phyloP scores from a whole-genome alignment of 768 basidiomycete species.

The Calvatia gigantea region DNA sequence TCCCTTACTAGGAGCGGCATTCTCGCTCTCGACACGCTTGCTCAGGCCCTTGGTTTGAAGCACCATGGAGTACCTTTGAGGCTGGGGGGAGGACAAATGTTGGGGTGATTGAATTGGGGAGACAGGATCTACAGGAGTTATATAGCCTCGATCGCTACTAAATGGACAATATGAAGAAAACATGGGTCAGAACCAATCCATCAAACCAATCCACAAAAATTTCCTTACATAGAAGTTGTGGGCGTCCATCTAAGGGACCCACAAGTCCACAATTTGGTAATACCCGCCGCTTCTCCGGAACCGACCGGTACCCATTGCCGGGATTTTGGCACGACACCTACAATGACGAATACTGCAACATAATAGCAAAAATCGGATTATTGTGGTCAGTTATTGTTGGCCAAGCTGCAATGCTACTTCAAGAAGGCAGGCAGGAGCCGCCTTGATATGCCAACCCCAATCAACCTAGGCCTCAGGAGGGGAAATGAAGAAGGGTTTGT shows the following conservation, averaged over 20 bases:
- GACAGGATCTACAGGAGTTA: neutral
- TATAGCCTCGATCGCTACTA: neutral
- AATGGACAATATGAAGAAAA: constrained; percentile 3
- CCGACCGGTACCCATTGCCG: too few relatives aligned
- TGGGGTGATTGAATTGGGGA: neutral
- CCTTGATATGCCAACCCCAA: too few relatives aligned
- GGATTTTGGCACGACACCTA: too few relatives aligned
- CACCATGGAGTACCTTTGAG: constrained; percentile 23
- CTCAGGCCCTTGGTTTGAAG: constrained; percentile 17
- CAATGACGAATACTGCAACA: too few relatives aligned
- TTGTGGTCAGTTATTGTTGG: too few relatives aligned
- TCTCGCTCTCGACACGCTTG: constrained; percentile 17
- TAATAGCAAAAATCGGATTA: too few relatives aligned
- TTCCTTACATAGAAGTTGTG: constrained; percentile 1
- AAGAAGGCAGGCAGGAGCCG: too few relatives aligned
- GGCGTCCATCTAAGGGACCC: neutral
- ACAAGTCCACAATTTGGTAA: neutral
- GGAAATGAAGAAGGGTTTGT: too few relatives aligned
- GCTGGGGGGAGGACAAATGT: neutral
- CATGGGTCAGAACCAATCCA: constrained; percentile 11
- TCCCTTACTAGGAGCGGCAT: constrained; percentile 6
- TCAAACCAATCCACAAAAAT: constrained; percentile 10
- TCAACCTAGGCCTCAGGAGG: too few relatives aligned
- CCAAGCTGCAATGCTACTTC: too few relatives aligned
- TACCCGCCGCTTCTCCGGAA: neutral